Evolutionary conservation across 2,329 filamentous ascomycete species (phyloP).

Genomic region (Neoscytalidium dimidiatum): DNA sequence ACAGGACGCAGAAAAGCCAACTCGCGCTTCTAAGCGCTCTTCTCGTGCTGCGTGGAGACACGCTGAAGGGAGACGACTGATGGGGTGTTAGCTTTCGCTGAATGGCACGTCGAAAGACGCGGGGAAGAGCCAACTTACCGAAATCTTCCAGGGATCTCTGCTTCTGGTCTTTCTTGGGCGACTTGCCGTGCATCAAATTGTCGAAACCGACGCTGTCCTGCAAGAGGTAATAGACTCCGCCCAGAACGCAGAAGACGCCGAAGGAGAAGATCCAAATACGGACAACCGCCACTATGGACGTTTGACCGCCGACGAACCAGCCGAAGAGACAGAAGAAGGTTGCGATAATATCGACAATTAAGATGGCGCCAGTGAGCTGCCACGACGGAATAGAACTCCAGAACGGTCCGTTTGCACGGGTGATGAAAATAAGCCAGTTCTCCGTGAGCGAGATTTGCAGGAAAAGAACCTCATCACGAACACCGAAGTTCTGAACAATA

Average conservation of each 20-base stretch:
- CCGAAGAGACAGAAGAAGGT: conserved; percentile 86
- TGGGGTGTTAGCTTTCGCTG: conserved; percentile 50
- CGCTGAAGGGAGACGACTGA: conserved; percentile 84
- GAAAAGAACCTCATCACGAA: conserved; percentile 80
- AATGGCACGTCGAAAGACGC: neutral
- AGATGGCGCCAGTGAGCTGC: conserved; percentile 77
- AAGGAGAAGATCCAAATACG: conserved; percentile 92
- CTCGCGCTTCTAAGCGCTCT: conserved; percentile 63
- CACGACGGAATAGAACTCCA: conserved; percentile 88
- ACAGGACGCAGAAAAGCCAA: neutral
- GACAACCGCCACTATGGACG: conserved; percentile 80
- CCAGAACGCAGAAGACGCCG: conserved; percentile 83
- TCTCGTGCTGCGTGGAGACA: conserved; percentile 90
- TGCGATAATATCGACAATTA: conserved; percentile 79
- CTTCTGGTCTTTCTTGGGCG: conserved; percentile 77
- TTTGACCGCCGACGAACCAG: conserved; percentile 71
- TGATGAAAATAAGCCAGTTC: conserved; percentile 97
- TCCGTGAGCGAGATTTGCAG: conserved; percentile 87
- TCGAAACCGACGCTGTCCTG: conserved; percentile 81
- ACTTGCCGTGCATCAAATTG: conserved; percentile 91
- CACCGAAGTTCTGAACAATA: conserved; percentile 88
- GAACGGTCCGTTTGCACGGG: conserved; percentile 88
- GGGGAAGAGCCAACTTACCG: conserved; percentile 59
- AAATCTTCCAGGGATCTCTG: conserved; percentile 88
- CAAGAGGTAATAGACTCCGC: conserved; percentile 75